These are phyloP conservation scores for Diaporthe caulivora DNA, from an alignment of 2,329 filamentous ascomycete genomes.

Conservation along the genomic window DNA sequence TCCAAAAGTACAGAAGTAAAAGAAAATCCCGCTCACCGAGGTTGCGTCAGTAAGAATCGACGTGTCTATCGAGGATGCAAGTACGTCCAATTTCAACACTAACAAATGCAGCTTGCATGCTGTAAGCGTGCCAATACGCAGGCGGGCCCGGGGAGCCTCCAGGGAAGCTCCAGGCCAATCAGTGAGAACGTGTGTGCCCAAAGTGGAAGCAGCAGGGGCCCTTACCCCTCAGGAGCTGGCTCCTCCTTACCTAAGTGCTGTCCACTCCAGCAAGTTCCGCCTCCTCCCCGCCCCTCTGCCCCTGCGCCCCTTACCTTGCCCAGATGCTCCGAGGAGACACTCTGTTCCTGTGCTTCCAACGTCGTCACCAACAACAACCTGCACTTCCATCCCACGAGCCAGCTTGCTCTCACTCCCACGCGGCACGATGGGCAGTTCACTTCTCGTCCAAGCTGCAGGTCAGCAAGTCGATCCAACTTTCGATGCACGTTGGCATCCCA, in stretches of 20 bases:
- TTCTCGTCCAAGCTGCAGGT: neutral
- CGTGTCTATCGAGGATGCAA: neutral
- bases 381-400: neutral
- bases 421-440: too few relatives aligned
- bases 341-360: neutral
- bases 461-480: neutral
- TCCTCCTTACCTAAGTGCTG: neutral
- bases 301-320: neutral
- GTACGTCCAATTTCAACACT: neutral
- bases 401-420: neutral
- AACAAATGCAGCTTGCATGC: neutral
- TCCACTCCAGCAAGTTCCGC: neutral
- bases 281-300: neutral
- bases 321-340: neutral
- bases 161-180: slow-evolving; percentile 10
- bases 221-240: slow-evolving; percentile 8
- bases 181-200: neutral
- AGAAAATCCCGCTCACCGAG: slow-evolving; percentile 4
- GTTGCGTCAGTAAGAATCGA: neutral
- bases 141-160: neutral
- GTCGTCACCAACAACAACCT: slow-evolving; percentile 9
- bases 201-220: slow-evolving; percentile 3
- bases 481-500: neutral
- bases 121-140: neutral
- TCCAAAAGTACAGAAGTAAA: neutral